Evolutionary conservation across 805 yeast species (phyloP).

Genomic region (Kluyveromyces wickerhamii): DNA sequence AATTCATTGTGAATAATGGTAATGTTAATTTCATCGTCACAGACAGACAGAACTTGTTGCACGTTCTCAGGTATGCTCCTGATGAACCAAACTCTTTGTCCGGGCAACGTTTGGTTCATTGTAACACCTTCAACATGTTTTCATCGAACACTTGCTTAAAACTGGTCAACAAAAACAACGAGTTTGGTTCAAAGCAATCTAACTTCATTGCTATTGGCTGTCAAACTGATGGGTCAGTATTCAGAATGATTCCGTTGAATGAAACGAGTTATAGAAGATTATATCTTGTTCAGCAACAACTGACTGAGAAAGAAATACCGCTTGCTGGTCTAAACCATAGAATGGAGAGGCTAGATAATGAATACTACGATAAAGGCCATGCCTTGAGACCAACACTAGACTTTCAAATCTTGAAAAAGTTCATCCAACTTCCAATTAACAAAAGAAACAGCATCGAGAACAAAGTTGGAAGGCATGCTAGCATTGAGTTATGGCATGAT

Average conservation of each 20-base stretch:
- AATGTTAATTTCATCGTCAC: constrained; percentile 59
- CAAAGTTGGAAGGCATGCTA: constrained; percentile 51
- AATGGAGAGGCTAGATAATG: constrained; percentile 44
- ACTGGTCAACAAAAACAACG: constrained; percentile 33
- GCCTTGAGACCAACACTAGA: constrained; percentile 60
- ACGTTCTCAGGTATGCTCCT: constrained; percentile 80
- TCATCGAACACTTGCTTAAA: constrained; percentile 49
- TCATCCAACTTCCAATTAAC: constrained; percentile 48
- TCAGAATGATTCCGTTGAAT: constrained; percentile 61
- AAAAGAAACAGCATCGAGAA: constrained; percentile 45
- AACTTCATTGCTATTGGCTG: constrained; percentile 59
- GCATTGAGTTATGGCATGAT: constrained; percentile 61
- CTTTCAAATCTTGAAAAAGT: constrained; percentile 46
- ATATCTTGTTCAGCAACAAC: constrained; percentile 80
- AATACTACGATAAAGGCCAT: constrained; percentile 27
- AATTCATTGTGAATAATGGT: constrained; percentile 64
- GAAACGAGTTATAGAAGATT: constrained; percentile 75
- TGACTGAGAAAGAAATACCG: constrained; percentile 68
- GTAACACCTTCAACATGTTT: constrained; percentile 64
- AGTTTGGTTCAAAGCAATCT: constrained; percentile 16
- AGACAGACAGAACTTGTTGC: constrained; percentile 60
- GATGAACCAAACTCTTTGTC: constrained; percentile 78
- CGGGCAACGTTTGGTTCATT: constrained; percentile 67
- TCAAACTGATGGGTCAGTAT: constrained; percentile 72
- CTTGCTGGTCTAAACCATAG: constrained; percentile 76